phyloP scores from a whole-genome alignment of 352 stramenopile species.

The Phytophthora quininea region DNA sequence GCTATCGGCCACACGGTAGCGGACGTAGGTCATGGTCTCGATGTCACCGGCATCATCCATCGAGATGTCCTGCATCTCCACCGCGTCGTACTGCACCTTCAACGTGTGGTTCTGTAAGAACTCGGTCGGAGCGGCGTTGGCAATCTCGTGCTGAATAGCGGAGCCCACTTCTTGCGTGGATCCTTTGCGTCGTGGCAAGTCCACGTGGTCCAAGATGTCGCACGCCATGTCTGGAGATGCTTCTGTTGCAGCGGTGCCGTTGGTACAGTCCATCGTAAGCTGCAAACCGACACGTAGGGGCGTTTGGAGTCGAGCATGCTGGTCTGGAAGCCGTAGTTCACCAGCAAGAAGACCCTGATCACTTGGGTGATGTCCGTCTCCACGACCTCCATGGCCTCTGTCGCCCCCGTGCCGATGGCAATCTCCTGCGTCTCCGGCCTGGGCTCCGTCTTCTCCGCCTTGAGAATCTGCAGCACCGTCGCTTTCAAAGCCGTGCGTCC shows the following conservation, averaged over 20 bases:
- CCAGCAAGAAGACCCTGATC: conserved; percentile 53
- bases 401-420: conserved; percentile 37
- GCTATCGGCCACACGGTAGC: conserved; percentile 46
- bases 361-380: conserved; percentile 48
- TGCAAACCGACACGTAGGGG: conserved; percentile 62
- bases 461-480: conserved; percentile 52
- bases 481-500: conserved; percentile 45
- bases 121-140: conserved; percentile 34
- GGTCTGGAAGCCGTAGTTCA: conserved; percentile 67
- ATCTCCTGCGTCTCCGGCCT: conserved; percentile 49
- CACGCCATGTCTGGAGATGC: conserved; percentile 35
- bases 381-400: conserved; percentile 43
- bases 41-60: conserved; percentile 20
- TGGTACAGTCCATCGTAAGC: conserved; percentile 67
- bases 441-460: conserved; percentile 52
- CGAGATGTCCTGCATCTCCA: conserved; percentile 55
- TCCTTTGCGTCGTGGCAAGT: conserved; percentile 57
- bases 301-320: conserved; percentile 58
- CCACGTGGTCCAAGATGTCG: conserved; percentile 64
- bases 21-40: conserved; percentile 54
- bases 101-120: conserved; percentile 50
- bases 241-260: conserved; percentile 29
- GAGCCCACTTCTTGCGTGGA: conserved; percentile 36
- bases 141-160: conserved; percentile 57
- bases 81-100: conserved; percentile 53